Conservation (phyloP, 164 flowering plant genomes). For the Euptelea pleiosperma region DNA sequence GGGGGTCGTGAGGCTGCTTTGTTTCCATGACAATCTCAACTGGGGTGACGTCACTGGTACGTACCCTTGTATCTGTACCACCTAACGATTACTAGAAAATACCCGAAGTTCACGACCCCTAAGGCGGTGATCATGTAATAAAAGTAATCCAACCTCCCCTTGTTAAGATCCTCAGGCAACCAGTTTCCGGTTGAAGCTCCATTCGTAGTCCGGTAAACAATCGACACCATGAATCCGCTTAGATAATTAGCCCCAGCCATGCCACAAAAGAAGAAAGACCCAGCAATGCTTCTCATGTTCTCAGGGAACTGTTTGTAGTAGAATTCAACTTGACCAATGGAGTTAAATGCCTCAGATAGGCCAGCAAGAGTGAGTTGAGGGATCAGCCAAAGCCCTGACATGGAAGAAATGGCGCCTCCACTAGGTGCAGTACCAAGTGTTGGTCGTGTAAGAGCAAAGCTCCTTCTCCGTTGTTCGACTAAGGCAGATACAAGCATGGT, state of each 20-base stretch:
- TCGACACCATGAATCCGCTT: slow-evolving; percentile 19
- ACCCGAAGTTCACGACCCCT: slow-evolving; percentile 26
- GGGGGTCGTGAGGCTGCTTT: neutral
- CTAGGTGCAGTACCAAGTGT: slow-evolving; percentile 8
- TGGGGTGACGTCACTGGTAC: neutral
- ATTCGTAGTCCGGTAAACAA: slow-evolving; percentile 18
- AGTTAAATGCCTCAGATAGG: slow-evolving; percentile 28
- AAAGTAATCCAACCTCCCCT: slow-evolving; percentile 35
- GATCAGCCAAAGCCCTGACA: slow-evolving; percentile 26
- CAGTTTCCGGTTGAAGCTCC: slow-evolving; percentile 22
- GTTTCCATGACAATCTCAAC: neutral
- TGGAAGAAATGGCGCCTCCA: slow-evolving; percentile 11
- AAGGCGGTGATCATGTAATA: slow-evolving; percentile 29
- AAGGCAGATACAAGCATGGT: slow-evolving; percentile 37
- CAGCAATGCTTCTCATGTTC: slow-evolving; percentile 37
- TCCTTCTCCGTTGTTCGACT: slow-evolving; percentile 29
- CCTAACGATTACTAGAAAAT: slow-evolving; percentile 26
- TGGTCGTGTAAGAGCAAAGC: slow-evolving; percentile 3
- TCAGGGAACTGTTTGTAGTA: slow-evolving; percentile 37
- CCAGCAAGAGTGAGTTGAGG: slow-evolving; percentile 29
- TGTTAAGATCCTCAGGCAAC: slow-evolving; percentile 33
- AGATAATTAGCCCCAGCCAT: slow-evolving; percentile 26
- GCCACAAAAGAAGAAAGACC: slow-evolving; percentile 25
- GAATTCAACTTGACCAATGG: slow-evolving; percentile 33
- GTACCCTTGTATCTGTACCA: slow-evolving; percentile 27